A percentile compares a stretch with the other conserved stretches of the same genome.
Evolutionary conservation across 2,329 filamentous ascomycete genomes (phyloP).

Genomic region (Cordyceps javanica): DNA sequence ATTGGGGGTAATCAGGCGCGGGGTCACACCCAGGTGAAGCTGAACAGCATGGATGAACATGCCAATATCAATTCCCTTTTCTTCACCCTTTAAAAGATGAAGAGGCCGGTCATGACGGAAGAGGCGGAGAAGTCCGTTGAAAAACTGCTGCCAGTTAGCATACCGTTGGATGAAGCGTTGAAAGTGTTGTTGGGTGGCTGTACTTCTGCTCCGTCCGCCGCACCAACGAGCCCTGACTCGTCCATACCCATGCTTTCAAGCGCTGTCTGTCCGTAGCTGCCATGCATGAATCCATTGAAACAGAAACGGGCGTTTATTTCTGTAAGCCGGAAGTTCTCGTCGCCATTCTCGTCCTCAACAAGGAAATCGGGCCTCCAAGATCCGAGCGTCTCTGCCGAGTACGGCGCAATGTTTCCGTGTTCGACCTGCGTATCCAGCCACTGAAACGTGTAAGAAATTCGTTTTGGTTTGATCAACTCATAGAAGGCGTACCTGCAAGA

Average conservation of each 20-base stretch:
- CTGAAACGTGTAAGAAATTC: neutral
- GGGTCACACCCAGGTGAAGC: conserved; percentile 23
- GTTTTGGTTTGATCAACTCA: too few relatives aligned
- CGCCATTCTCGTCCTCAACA: conserved; percentile 22
- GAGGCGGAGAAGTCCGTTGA: conserved; percentile 24
- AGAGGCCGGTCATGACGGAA: conserved; percentile 26
- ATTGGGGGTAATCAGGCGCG: conserved; percentile 27
- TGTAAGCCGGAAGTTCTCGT: conserved; percentile 27
- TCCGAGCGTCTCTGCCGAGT: conserved; percentile 15
- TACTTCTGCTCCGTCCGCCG: conserved; percentile 22
- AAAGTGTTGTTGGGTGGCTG: neutral
- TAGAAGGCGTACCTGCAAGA: neutral
- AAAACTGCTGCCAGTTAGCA: conserved; percentile 20
- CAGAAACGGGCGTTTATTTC: conserved; percentile 37
- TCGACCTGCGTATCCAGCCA: conserved; percentile 16
- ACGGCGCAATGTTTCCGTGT: neutral
- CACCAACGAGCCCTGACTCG: conserved; percentile 17
- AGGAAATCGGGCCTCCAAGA: conserved; percentile 36
- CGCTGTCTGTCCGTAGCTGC: conserved; percentile 25
- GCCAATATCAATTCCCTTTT: conserved; percentile 33
- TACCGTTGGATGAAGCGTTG: neutral
- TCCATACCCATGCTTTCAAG: conserved; percentile 18
- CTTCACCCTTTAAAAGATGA: conserved; percentile 32
- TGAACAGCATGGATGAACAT: conserved; percentile 29
- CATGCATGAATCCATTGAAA: conserved; percentile 32